Base-by-base conservation (phyloP, 768 basidiomycete genomes). In the Lactifluus pinguis region DNA sequence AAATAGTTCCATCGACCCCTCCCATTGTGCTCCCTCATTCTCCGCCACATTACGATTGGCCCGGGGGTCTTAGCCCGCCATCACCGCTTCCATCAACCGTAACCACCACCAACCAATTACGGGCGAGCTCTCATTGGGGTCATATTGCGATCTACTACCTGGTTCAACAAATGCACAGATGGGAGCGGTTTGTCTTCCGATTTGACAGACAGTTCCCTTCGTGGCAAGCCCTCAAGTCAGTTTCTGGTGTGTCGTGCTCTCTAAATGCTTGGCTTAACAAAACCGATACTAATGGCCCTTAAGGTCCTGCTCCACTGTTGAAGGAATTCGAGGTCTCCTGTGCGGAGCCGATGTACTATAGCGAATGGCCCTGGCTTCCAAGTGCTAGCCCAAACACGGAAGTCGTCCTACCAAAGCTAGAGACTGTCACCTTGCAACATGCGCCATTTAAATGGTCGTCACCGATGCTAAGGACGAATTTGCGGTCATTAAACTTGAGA, bases 371-470 rank as follows among this genome's bases (percentile, higher is more conserved):
- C 7, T 91, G 88, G 89, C 76, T 89, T 17, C 87, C 86, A 1
- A 84, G 79, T 21, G 74, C 75, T 5, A 70, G 72, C 19, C 71
- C 75, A 3, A 70, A 67, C 53, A 67, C 71, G 21, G 55, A 69
- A 14, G 62, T 71, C 48, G 61, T 71, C 25, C 75, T 86, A 3
- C 77, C 80, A 6, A 76, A 76, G 30, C 75, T 89, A 29, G 69
- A 76, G 59, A 77, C 80, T 0, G 72, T 90, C 13, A 87, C 85
- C 29, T 74, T 89, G 11, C 84, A 86, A 66, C 79, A 87, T 62
- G 80, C 84, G 5, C 87, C 89, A 0, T 89, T 89, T 76, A 85
- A 83, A 70, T 86, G 86, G 83, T 84, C 83, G 3, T 85, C 87
- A 0, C 85, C 88, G 1, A 81, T 89, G 73, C 80, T 90, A 68